phyloP scores from a whole-genome alignment of 2,329 filamentous ascomycete species.

The Xylariaceae sp. region DNA sequence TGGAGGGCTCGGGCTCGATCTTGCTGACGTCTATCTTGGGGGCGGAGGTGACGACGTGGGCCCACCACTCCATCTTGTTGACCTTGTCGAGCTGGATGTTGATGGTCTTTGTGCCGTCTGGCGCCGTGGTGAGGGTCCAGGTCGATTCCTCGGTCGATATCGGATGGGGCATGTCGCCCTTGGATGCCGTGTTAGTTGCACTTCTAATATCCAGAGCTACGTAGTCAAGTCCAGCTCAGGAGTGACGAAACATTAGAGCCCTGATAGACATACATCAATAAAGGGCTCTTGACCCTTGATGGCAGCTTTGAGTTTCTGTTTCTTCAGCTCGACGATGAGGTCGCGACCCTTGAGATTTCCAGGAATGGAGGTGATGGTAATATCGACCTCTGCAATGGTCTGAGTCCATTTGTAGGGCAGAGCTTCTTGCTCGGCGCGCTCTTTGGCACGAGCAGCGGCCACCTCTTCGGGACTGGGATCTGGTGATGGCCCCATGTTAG shows the following conservation, averaged over 20 bases:
- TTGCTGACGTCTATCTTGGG: slow-evolving; percentile 94
- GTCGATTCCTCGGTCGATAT: slow-evolving; percentile 84
- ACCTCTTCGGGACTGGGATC: slow-evolving; percentile 54
- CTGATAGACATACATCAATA: slow-evolving; percentile 62
- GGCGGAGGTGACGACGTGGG: slow-evolving; percentile 80
- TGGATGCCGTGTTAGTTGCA: slow-evolving; percentile 12
- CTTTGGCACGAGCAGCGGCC: slow-evolving; percentile 61
- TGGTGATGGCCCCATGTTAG: slow-evolving; percentile 20
- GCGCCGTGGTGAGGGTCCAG: slow-evolving; percentile 78
- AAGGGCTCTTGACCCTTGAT: slow-evolving; percentile 87
- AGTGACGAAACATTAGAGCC: background rate
- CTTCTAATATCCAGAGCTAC: background rate
- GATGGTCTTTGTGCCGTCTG: slow-evolving; percentile 64
- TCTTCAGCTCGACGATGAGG: slow-evolving; percentile 77
- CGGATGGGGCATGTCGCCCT: slow-evolving; percentile 82
- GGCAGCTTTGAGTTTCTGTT: slow-evolving; percentile 70
- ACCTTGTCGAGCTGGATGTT: slow-evolving; percentile 89
- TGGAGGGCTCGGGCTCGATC: slow-evolving; percentile 90
- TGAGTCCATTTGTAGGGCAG: slow-evolving; percentile 98
- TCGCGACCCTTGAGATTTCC: slow-evolving; percentile 82
- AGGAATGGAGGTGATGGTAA: slow-evolving; percentile 68
- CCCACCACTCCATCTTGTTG: slow-evolving; percentile 99
- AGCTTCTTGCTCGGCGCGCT: slow-evolving; percentile 80
- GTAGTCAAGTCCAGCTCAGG: background rate
- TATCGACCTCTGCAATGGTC: slow-evolving; percentile 81